Evolutionary conservation across 2,329 filamentous ascomycete species (phyloP), one percentile per base, ranked within the genome.

Genomic region (Ustulina deusta): DNA sequence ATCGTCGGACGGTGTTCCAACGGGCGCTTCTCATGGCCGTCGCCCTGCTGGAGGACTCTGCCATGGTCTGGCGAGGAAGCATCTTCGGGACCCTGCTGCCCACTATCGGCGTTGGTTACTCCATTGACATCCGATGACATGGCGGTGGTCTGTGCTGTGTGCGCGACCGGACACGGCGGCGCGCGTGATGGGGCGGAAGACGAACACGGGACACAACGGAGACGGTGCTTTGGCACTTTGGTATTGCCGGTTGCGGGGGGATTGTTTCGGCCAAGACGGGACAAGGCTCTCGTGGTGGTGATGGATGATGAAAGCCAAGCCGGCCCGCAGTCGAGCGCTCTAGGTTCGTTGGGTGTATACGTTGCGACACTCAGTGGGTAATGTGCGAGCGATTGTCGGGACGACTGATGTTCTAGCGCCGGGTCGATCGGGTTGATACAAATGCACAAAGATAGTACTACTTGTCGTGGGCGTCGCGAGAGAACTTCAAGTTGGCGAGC

Each of bases 41-140:
- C 61, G n/a, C 68, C 63, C 5, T 46, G 38, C 10, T 54, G 59
- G 32, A 69, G 55, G 22, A 70, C 64, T 13, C 46, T 46, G 17
- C 29, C 49, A 40, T 72, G 65, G 34, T 64, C 40, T 22, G 71
- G 71, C 20, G 61, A 49, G 51, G 68, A 49, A 22, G 60, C 66
- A 54, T 73, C 63, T 44, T 67, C 70, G 15, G 70, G 38, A 10
- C 60, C 58, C 57, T 71, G 73, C 13, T 63, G 66, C 20, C 60
- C 69, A 54, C 79, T 89, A 89, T 71, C 69, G 52, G 68, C 71
- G 46, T 72, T 59, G 20, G 61, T 62, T 38, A 68, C 67, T 11
- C 55, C 69, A 49, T 66, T 60, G n/a, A 42, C 48, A 27, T 36
- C 56, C 10, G 69, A 55, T 25, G 66, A 68, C 69, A 71, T 71